Base-by-base conservation (phyloP, 306 rosid species). In the Purshia tridentata region DNA sequence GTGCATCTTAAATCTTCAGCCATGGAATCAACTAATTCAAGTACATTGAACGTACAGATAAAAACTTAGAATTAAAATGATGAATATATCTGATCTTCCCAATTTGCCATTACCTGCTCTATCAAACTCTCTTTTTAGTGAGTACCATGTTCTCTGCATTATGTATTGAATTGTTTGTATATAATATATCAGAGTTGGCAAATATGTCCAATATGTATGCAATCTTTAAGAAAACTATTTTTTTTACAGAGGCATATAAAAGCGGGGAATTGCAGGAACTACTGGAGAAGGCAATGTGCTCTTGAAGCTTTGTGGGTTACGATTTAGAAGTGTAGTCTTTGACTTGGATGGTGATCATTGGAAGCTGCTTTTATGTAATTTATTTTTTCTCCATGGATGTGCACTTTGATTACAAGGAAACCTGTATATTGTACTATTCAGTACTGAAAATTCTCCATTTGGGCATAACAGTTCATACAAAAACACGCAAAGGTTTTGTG, bases 211-310 rank as follows among this genome's bases (percentile, higher is more conserved):
- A 47, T 67, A 7, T 29, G 13, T 13, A 47, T 11, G 40, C n/a
- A n/a, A 68, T 23, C 4, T 22, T 47, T 74, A 52, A 59, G 6
- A 49, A 60, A 52, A 6, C 54, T 53, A 14, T 49, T 20, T 72
- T 53, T 49, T 54, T 69, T 78, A 29, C 90, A 94, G 97, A 94
- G 63, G 97, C 96, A 80, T 94, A 88, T 81, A 80, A 91, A 80
- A 91, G 78, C 0, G 97, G 98, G 16, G 81, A 91, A 78, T 78
- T 94, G 84, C 97, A 89, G 80, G 97, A 94, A 82, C 47, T 64
- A 77, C 68, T 94, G 87, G 96, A 91, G 88, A 94, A 85, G 91
- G 89, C 90, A 23, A 83, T 89, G 89, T 89, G 92, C 76, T 85
- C 96, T 1, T 93, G 88, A 91, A 73, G 72, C 74, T 35, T 71